phyloP scores from a whole-genome alignment of 1,284 basidiomycete genomes.

The Ceratobasidium sp. region DNA sequence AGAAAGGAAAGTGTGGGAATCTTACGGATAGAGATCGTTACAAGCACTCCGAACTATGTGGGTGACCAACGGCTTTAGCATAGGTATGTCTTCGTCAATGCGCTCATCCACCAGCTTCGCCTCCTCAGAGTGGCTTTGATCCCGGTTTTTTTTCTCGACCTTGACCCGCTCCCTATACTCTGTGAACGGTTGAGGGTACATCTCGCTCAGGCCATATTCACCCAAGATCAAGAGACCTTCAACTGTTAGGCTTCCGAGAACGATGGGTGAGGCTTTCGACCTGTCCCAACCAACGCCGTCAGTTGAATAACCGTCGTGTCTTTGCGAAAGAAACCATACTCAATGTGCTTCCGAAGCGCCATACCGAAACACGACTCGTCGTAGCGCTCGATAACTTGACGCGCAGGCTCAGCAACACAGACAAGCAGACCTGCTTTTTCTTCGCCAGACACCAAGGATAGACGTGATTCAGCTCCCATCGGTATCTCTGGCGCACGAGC shows the following conservation, averaged over 20 bases:
- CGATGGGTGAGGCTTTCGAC: not conserved
- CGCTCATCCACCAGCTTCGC: not conserved
- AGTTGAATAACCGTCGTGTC: not conserved
- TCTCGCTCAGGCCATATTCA: slow-evolving; percentile 7
- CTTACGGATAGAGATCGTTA: slow-evolving; percentile 12
- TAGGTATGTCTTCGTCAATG: slow-evolving; percentile 7
- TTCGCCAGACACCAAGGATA: slow-evolving; percentile 19
- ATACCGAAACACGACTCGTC: not conserved
- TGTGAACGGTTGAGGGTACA: slow-evolving; percentile 8
- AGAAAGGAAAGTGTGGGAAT: not conserved
- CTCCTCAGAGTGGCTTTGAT: not conserved
- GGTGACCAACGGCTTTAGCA: not conserved
- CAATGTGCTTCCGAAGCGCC: not conserved
- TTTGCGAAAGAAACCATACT: not conserved
- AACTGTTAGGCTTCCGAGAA: not conserved
- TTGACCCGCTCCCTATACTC: slow-evolving; percentile 2
- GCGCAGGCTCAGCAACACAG: not conserved
- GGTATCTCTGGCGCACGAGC: too few species aligned
- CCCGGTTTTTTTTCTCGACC: not conserved
- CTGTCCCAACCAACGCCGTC: not conserved
- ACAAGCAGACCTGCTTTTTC: slow-evolving; percentile 19
- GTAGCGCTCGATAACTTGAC: not conserved
- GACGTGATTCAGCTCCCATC: too few species aligned
- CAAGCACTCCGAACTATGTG: not conserved
- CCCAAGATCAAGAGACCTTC: slow-evolving; percentile 7